These are phyloP conservation scores for Saccharomyces kudriavzevii DNA, from an alignment of 805 yeast species.

Conservation along the genomic window DNA sequence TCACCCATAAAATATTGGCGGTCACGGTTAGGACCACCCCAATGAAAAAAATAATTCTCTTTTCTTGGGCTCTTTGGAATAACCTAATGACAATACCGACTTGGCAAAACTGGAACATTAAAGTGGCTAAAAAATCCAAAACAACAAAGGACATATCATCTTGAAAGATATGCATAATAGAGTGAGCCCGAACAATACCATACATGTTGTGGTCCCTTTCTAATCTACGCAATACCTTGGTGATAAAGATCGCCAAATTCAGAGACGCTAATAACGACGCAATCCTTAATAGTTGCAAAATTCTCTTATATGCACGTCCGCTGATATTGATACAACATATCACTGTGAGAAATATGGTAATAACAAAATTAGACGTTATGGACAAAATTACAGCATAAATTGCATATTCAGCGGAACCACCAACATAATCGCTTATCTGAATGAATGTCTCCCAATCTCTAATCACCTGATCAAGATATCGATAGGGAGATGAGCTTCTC, in stretches of 20 bases:
- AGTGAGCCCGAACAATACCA: constrained; percentile 27
- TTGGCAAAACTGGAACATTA: constrained; percentile 56
- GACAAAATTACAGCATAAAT: constrained; percentile 57
- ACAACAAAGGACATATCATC: constrained; percentile 40
- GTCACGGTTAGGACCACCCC: constrained; percentile 48
- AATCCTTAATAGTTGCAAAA: constrained; percentile 21
- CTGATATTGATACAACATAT: constrained; percentile 59
- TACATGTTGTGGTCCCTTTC: constrained; percentile 38
- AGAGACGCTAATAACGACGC: constrained; percentile 48
- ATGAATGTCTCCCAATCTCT: constrained; percentile 44
- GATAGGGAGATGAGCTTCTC: constrained; percentile 30
- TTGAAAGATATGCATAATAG: constrained; percentile 33
- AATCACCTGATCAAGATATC: constrained; percentile 31
- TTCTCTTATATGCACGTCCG: constrained; percentile 46
- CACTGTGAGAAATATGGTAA: constrained; percentile 54
- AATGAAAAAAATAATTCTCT: constrained; percentile 48
- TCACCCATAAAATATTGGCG: constrained; percentile 64
- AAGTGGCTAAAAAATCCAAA: constrained; percentile 49
- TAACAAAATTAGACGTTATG: constrained; percentile 54
- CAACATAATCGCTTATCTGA: constrained; percentile 18
- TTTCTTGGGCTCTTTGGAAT: constrained; percentile 61
- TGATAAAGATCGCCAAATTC: constrained; percentile 45
- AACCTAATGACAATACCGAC: constrained; percentile 63
- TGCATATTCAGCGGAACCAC: constrained; percentile 45
- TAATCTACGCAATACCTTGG: constrained; percentile 40